Evolutionary conservation across 2,329 filamentous ascomycete genomes (phyloP), one percentile per base, ranked within the genome.

Genomic region (Thielaviopsis musarum): DNA sequence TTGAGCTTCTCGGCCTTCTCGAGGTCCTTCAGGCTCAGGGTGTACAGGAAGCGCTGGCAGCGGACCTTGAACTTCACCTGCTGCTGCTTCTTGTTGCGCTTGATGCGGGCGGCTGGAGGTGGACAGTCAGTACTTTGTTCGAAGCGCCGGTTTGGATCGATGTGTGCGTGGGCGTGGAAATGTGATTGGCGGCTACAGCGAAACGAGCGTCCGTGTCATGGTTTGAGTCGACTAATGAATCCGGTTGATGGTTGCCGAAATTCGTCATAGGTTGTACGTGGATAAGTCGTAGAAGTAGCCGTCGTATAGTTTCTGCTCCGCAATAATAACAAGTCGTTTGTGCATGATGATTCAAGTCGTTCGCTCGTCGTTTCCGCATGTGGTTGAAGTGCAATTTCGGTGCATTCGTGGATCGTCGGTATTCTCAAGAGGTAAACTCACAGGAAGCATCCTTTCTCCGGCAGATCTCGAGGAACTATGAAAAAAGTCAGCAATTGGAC

Each of bases 21-120:
- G 72, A 84, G 83, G 79, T 98, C 93, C 85, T 95, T 96, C 71
- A 98, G 85, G 74, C 95, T 88, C 70, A 98, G 85, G 69, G 93
- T 96, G 87, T 98, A 98, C 69, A 98, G 82, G 82, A 93, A 85
- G 72, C 85, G 84, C 75, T 88, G 82, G 87, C 93, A 97, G 77
- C 93, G 89, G 83, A 98, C 91, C 89, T 98, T 98, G 90, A 98
- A 97, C 87, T 98, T 98, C 85, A 93, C 91, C 82, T 91, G 85
- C 74, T 85, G 82, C 72, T 80, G 79, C 79, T 87, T 85, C 77
- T 84, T 86, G 84, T 85, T 95, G 83, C 94, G 93, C 90, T 97
- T 91, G 82, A 91, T 89, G 75, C 87, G 85, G 72, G 87, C 87
- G 77, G 87, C 87, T 91, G 69, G 56, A 41, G 26, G 15, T 21